phyloP scores from a whole-genome alignment of 2,329 filamentous ascomycete species.

The Penicillium vulpinum region DNA sequence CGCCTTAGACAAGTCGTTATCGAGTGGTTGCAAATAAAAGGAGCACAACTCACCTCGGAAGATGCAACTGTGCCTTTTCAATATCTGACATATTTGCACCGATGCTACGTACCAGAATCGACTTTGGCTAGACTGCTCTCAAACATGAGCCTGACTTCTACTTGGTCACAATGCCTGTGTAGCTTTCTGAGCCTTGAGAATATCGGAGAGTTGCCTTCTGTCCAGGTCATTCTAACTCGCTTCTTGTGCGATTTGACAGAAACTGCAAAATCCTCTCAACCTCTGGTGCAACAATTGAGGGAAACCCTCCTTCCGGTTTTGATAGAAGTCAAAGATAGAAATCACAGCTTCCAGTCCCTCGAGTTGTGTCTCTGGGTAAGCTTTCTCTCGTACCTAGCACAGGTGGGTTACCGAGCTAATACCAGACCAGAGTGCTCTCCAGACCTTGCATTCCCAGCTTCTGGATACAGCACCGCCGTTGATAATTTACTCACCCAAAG shows the following conservation, averaged over 20 bases:
- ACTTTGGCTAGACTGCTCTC: constrained; percentile 21
- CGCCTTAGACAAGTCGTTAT: constrained; percentile 35
- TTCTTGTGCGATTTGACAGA: constrained; percentile 31
- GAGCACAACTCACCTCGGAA: constrained; percentile 14
- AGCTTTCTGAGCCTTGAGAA: constrained; percentile 30
- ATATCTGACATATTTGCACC: constrained; percentile 28
- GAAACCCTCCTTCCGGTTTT: constrained; percentile 30
- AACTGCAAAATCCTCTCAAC: constrained; percentile 18
- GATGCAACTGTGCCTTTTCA: constrained; percentile 27
- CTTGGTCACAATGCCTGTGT: constrained; percentile 33
- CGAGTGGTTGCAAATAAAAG: constrained; percentile 27
- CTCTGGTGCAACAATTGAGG: constrained; percentile 24
- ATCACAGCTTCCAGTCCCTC: constrained; percentile 20
- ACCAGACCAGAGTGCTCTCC: constrained; percentile 25
- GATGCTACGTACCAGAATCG: constrained; percentile 23
- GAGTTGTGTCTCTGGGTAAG: constrained; percentile 37
- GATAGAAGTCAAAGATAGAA: constrained; percentile 22
- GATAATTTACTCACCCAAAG: not conserved
- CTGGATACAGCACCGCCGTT: not conserved
- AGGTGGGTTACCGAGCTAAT: constrained; percentile 15
- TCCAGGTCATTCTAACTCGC: constrained; percentile 34
- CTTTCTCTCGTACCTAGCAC: not conserved
- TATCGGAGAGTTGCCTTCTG: constrained; percentile 21
- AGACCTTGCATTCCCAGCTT: constrained; percentile 16
- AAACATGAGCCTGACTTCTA: constrained; percentile 29